phyloP scores from a whole-genome alignment of 2,329 filamentous ascomycete genomes.

The Mycosphaerella arachidis region DNA sequence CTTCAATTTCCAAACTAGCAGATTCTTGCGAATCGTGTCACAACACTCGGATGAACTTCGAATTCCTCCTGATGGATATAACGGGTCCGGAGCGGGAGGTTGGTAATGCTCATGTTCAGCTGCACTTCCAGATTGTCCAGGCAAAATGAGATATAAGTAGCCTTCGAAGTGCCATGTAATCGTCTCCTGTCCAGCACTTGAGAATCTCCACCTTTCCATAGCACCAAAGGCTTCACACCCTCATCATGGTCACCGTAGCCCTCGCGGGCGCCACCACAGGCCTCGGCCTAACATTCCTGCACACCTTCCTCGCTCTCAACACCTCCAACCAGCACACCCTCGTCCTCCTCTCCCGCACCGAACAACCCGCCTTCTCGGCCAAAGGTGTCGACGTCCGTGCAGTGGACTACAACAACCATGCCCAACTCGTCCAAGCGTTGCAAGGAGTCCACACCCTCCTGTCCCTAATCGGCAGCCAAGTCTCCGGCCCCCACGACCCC shows the following conservation, averaged over 20 bases:
- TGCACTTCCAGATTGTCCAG: no score
- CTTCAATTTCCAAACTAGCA: no score
- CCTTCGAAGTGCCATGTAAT: no score
- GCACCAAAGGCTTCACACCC: neutral
- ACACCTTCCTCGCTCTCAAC: constrained; percentile 23
- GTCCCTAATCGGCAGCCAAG: constrained; percentile 25
- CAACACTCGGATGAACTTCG: no score
- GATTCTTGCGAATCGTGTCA: no score
- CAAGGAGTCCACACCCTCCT: constrained; percentile 30
- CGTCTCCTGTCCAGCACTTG: no score
- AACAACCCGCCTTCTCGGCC: constrained; percentile 20
- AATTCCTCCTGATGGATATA: no score
- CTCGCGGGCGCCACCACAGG: constrained; percentile 28
- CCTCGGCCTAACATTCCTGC: constrained; percentile 30
- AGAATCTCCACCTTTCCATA: no score
- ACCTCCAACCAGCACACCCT: constrained; percentile 18
- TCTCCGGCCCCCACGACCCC: constrained; percentile 21
- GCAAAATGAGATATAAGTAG: no score
- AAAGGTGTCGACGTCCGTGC: constrained; percentile 24
- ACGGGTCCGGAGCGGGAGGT: no score
- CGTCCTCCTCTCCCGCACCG: constrained; percentile 27
- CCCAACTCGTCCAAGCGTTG: constrained; percentile 21
- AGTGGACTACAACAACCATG: constrained; percentile 26
- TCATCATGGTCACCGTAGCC: constrained; percentile 26
- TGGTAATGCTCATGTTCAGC: no score